These are phyloP conservation scores for Pseudogymnoascus sp. DNA, from an alignment of 2,329 filamentous ascomycete genomes.

Conservation along the genomic window DNA sequence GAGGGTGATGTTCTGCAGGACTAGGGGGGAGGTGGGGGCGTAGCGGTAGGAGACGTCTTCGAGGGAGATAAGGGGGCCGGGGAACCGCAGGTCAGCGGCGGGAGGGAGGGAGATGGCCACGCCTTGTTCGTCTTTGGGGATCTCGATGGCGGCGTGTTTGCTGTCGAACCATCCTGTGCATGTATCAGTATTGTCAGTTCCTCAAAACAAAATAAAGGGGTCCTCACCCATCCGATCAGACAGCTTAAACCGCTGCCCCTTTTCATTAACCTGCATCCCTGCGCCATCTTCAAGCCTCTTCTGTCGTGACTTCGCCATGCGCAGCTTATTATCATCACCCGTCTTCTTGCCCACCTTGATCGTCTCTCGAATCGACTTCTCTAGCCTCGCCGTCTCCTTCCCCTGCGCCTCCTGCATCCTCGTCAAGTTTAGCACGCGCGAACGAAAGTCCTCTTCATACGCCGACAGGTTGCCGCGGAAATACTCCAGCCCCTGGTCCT, in stretches of 20 bases:
- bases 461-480: constrained; percentile 69
- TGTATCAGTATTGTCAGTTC: background rate
- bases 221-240: constrained; percentile 30
- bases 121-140: constrained; percentile 55
- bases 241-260: constrained; percentile 71
- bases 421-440: constrained; percentile 59
- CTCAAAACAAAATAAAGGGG: background rate
- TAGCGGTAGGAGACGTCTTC: constrained; percentile 66
- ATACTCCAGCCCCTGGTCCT: constrained; percentile 62
- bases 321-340: constrained; percentile 76
- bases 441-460: constrained; percentile 62
- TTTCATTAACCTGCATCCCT: constrained; percentile 66
- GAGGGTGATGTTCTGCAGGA: constrained; percentile 58
- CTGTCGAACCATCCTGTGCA: constrained; percentile 36
- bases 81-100: constrained; percentile 65
- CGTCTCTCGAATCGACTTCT: constrained; percentile 68
- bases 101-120: constrained; percentile 53
- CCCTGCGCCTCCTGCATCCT: constrained; percentile 79
- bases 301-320: constrained; percentile 76
- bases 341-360: constrained; percentile 68
- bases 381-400: constrained; percentile 71
- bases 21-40: constrained; percentile 33
- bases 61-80: constrained; percentile 63
- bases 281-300: constrained; percentile 78
- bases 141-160: constrained; percentile 52